Evolutionary conservation across 108 stramenopile species (phyloP), one percentile per base, ranked within the genome.

Genomic region (Mayamaea pseudoterrestris): DNA sequence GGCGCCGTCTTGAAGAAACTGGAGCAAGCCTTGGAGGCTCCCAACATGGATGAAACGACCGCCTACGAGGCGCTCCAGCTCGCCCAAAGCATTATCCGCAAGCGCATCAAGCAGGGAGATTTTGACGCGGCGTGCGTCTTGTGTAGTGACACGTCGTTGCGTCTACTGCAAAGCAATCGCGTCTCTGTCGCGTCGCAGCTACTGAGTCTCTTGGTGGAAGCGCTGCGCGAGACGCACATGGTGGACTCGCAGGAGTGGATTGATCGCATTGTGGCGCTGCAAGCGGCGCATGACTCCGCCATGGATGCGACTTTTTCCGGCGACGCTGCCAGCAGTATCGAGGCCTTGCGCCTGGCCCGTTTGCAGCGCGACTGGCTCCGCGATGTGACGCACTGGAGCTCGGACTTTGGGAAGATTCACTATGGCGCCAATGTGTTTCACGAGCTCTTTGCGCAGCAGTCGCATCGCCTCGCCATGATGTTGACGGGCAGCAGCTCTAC

Each of bases 21-120:
- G 39, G 51, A 77, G 24, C 43, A 61, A 26, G 62, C 84, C 35
- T 46, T 89, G 50, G 42, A 51, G n/a, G 63, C 68, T 22, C 63
- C 65, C 11, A 46, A 50, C 24, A 46, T 42, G 42, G 77, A 80
- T 25, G 82, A 89, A 60, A 63, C 76, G 3, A 81, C 70, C 25
- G 87, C 87, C 18, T 89, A 89, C 50, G 87, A 89, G 65, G 87
- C 87, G 29, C 61, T 89, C 43, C 87, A 89, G 44, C 55, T 89
- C 21, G 87, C 87, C 3, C 87, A 89, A 55, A 76, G 73, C 16
- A 60, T 66, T 49, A 75, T 89, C 21, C 72, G 82, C 39, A 80
- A 83, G 41, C 66, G 65, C 46, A 75, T 84, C 35, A 58, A 81
- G n/a, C 24, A 60, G 22, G 74, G 66, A 11, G 71, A 83, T 7